These are phyloP conservation scores for Castanea crenata DNA, from an alignment of 306 rosid genomes.

Conservation along the genomic window DNA sequence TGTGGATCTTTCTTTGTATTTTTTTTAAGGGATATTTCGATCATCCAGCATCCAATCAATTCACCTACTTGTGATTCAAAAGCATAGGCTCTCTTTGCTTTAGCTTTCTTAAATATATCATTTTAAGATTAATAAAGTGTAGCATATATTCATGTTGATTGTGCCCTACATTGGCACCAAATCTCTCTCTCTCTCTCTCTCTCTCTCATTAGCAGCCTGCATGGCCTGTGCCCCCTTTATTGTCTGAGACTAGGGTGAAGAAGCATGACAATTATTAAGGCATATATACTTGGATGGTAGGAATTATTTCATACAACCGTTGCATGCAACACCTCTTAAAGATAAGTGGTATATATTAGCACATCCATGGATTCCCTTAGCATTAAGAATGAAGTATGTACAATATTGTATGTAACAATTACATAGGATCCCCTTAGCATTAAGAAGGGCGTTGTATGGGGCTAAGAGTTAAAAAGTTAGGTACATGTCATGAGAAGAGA, in stretches of 20 bases:
- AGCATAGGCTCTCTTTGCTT: slow-evolving; percentile 11
- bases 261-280: not conserved
- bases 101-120: slow-evolving; percentile 12
- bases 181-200: slow-evolving; percentile 9
- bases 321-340: too few species aligned
- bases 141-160: too few species aligned
- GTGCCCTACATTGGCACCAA: not conserved
- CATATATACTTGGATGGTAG: not conserved
- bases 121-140: too few species aligned
- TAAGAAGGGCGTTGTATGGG: too few species aligned
- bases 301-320: too few species aligned
- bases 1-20: not conserved
- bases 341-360: too few species aligned
- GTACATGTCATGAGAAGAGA: too few species aligned
- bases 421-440: too few species aligned
- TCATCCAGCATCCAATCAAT: slow-evolving; percentile 3
- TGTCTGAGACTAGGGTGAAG: slow-evolving; percentile 43
- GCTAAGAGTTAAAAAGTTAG: too few species aligned
- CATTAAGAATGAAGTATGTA: too few species aligned
- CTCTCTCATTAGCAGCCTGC: slow-evolving; percentile 12
- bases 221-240: slow-evolving; percentile 23
- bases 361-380: too few species aligned
- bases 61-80: slow-evolving; percentile 5
- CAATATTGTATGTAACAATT: too few species aligned
- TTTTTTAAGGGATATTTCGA: slow-evolving; percentile 3